Conservation (phyloP, 208 protist genomes). For the Trypanosoma cruzi region DNA sequence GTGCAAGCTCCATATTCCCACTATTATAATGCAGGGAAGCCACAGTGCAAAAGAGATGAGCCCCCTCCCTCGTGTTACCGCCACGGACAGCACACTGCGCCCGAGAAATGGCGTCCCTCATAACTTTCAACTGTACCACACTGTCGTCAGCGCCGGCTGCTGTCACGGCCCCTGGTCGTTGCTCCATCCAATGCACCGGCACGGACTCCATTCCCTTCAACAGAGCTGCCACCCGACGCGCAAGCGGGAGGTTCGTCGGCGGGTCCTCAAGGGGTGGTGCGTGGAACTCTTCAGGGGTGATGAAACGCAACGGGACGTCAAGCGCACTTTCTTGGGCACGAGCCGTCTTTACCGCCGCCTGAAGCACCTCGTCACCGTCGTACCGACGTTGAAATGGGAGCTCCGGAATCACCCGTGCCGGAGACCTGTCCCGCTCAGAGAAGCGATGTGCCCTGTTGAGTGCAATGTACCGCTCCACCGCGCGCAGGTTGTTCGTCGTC, state of each 20-base stretch:
- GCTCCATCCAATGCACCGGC: constrained; percentile 42
- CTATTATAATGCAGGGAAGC: constrained; percentile 86
- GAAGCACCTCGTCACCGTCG: constrained; percentile 51
- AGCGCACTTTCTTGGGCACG: constrained; percentile 63
- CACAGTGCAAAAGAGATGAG: constrained; percentile 49
- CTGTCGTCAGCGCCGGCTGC: constrained; percentile 10
- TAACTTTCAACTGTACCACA: constrained; percentile 39
- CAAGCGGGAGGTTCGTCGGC: constrained; percentile 52
- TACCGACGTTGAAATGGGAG: constrained; percentile 61
- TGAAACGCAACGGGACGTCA: constrained; percentile 81
- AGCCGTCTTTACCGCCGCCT: constrained; percentile 46
- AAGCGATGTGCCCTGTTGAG: constrained; percentile 33
- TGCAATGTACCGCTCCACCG: constrained; percentile 58
- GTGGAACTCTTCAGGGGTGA: constrained; percentile 73
- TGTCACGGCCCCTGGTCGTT: constrained; percentile 7
- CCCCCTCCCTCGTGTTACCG: constrained; percentile 52
- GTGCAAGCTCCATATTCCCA: constrained; percentile 74
- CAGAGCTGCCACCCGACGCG: constrained; percentile 64
- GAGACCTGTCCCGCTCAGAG: constrained; percentile 37
- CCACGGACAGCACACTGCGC: constrained; percentile 58
- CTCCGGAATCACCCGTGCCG: constrained; percentile 51
- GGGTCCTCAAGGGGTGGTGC: constrained; percentile 68
- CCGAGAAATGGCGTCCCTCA: constrained; percentile 70
- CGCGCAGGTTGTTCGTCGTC: constrained; percentile 45
- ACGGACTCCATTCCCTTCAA: constrained; percentile 72